Conservation (phyloP, 2,329 filamentous ascomycete genomes). For the Conoideocrella luteorostrata region DNA sequence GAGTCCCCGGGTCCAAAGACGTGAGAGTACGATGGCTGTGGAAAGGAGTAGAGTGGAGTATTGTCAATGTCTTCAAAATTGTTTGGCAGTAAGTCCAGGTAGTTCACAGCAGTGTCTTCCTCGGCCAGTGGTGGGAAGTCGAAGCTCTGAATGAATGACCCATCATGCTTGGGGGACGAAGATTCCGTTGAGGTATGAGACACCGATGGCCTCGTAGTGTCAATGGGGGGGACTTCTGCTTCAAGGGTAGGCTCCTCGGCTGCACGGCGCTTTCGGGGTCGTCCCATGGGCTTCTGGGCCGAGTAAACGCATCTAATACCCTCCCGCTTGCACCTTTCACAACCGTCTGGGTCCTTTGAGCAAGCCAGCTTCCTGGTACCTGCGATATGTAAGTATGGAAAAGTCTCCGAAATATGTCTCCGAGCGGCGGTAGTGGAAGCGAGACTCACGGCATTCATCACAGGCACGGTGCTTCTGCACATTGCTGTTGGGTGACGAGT, state of each 20-base stretch:
- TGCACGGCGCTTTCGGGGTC: constrained; percentile 51
- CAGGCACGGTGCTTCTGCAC: constrained; percentile 53
- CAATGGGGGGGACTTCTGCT: not conserved
- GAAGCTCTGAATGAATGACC: constrained; percentile 17
- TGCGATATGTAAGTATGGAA: constrained; percentile 24
- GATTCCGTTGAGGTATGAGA: not conserved
- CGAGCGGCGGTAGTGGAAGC: not conserved
- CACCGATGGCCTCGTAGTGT: not conserved
- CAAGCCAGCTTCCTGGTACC: constrained; percentile 59
- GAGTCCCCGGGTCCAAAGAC: constrained; percentile 11
- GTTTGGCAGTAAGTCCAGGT: constrained; percentile 30
- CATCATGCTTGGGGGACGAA: not conserved
- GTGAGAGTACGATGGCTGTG: constrained; percentile 8
- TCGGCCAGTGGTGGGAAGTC: constrained; percentile 27
- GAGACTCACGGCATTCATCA: constrained; percentile 57
- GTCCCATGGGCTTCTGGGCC: constrained; percentile 59
- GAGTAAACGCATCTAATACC: constrained; percentile 55
- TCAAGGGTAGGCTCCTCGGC: constrained; percentile 19
- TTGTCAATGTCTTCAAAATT: constrained; percentile 15
- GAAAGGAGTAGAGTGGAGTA: constrained; percentile 9
- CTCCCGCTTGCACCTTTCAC: constrained; percentile 52
- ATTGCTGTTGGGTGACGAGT: constrained; percentile 8
- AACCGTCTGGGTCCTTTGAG: constrained; percentile 55
- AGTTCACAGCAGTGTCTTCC: constrained; percentile 22
- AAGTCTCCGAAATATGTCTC: constrained; percentile 19